These are phyloP conservation scores for Chloris gayana DNA, from an alignment of 176 grass and related monocot species.

Conservation along the genomic window DNA sequence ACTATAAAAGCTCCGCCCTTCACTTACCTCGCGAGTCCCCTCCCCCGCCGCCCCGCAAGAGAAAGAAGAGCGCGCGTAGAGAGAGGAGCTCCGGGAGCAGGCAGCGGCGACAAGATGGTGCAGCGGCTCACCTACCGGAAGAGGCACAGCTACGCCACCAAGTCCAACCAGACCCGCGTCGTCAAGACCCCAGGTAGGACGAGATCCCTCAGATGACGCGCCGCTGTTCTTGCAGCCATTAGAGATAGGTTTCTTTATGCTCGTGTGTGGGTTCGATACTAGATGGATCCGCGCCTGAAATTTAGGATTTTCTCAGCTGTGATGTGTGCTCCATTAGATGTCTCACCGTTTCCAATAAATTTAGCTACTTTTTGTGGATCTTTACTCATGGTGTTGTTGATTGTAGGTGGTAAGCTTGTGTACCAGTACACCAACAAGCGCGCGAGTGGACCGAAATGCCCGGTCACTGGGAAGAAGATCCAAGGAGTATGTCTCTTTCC, in stretches of 20 bases:
- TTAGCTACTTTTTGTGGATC: not conserved
- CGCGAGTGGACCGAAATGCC: slow-evolving; percentile 84
- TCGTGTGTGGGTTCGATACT: not conserved
- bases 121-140: slow-evolving; percentile 81
- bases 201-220: not conserved
- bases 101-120: slow-evolving; percentile 60
- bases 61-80: slow-evolving; percentile 17
- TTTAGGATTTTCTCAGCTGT: not conserved
- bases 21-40: not conserved
- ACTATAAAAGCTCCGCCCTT: slow-evolving; percentile 35
- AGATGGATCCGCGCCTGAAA: not conserved
- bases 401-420: slow-evolving; percentile 81
- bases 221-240: not conserved
- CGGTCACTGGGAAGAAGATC: slow-evolving; percentile 86
- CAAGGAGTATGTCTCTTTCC: slow-evolving; percentile 61
- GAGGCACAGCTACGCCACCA: slow-evolving; percentile 77
- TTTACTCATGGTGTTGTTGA: not conserved
- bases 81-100: slow-evolving; percentile 29
- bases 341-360: not conserved
- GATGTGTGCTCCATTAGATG: not conserved
- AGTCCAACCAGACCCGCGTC: slow-evolving; percentile 79
- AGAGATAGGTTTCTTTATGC: not conserved
- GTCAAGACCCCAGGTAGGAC: slow-evolving; percentile 69
- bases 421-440: slow-evolving; percentile 93
- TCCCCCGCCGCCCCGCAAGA: slow-evolving; percentile 16